Evolutionary conservation across 306 rosid genomes (phyloP).

Genomic region (Rosa lucieae): DNA sequence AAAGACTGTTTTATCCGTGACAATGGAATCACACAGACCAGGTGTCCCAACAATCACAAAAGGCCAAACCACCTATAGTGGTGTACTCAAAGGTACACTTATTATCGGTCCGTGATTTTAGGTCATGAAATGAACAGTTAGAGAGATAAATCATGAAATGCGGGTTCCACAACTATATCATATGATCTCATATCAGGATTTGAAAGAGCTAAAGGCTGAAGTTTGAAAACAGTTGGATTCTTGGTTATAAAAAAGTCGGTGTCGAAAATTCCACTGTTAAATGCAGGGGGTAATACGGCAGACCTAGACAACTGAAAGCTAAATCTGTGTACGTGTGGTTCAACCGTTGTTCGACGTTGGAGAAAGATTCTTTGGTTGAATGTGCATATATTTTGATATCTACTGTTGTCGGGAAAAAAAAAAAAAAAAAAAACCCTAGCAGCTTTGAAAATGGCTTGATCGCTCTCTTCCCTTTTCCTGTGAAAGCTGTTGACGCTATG

Average conservation of each 20-base stretch:
- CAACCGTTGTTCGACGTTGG: not conserved
- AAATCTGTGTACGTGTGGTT: no score
- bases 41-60: slow-evolving; percentile 39
- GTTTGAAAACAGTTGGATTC: not conserved
- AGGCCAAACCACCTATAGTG: slow-evolving; percentile 47
- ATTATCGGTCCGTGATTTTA: slow-evolving; percentile 52
- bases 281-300: not conserved
- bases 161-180: not conserved
- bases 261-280: not conserved
- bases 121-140: slow-evolving; percentile 2
- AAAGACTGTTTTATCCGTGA: not conserved
- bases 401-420: not conserved
- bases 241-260: not conserved
- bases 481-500: not conserved
- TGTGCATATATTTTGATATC: not conserved
- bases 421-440: not conserved
- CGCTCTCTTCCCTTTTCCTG: not conserved
- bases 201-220: not conserved
- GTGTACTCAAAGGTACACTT: slow-evolving; percentile 60
- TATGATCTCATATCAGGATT: not conserved
- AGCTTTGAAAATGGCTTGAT: not conserved
- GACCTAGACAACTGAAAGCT: not conserved
- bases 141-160: not conserved
- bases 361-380: not conserved
- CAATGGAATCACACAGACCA: slow-evolving; percentile 40